phyloP scores from a whole-genome alignment of 768 basidiomycete species.

The Lactarius pseudohatsudake region DNA sequence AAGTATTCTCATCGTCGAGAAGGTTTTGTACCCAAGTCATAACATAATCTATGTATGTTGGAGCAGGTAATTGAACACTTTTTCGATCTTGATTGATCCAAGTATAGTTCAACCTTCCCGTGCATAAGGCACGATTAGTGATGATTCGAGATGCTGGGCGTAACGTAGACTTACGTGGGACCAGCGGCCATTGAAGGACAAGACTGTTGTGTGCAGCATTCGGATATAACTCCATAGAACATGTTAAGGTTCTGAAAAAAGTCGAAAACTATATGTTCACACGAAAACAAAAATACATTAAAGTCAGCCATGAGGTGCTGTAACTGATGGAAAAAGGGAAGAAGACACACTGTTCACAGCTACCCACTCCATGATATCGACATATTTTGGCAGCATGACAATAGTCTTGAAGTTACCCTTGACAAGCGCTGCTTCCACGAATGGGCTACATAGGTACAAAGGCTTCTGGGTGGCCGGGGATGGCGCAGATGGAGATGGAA shows the following conservation, averaged over 20 bases:
- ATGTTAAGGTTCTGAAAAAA: conserved; percentile 97
- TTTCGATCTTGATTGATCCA: conserved; percentile 95
- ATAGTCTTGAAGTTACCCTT: conserved; percentile 99
- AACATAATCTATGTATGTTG: conserved; percentile 96
- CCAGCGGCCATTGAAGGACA: conserved; percentile 95
- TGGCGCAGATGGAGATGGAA: conserved; percentile 36
- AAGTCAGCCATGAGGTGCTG: not conserved
- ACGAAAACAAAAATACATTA: conserved; percentile 15
- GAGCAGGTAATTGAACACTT: conserved; percentile 83
- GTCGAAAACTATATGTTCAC: conserved; percentile 70
- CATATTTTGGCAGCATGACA: conserved; percentile 92
- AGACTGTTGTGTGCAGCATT: conserved; percentile 85
- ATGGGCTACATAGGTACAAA: conserved; percentile 89
- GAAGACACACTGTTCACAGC: conserved; percentile 74
- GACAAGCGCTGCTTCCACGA: conserved; percentile 92
- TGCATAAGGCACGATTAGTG: not conserved
- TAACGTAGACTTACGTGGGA: conserved; percentile 53
- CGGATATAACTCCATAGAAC: conserved; percentile 92
- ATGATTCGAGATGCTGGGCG: not conserved
- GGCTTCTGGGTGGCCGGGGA: conserved; percentile 55
- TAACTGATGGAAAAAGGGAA: conserved; percentile 34
- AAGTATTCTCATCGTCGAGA: conserved; percentile 89
- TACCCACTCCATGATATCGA: conserved; percentile 96
- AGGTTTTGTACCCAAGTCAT: conserved; percentile 96
- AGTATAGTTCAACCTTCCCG: conserved; percentile 78